Conservation (phyloP, 495 filamentous ascomycete species). For the Podospora fimiseda region DNA sequence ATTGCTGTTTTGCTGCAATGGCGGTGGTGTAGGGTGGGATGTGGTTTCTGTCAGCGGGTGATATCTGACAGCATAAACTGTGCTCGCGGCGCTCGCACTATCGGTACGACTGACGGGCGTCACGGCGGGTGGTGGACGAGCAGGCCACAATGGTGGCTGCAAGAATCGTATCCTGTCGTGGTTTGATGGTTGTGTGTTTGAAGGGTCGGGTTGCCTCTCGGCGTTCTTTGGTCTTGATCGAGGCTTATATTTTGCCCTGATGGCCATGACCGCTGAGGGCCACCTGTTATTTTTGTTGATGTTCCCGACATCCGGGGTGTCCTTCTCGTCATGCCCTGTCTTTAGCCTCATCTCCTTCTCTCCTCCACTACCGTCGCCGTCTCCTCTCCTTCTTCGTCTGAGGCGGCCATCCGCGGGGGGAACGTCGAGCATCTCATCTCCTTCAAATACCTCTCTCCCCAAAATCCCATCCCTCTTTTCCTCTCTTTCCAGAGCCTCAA, state of each 20-base stretch:
- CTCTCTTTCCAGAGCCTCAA: constrained; percentile 90
- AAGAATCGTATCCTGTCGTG: constrained; percentile 32
- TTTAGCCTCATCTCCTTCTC: constrained; percentile 19
- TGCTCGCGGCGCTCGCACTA: constrained; percentile 63
- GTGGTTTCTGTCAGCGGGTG: constrained; percentile 68
- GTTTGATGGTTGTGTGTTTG: constrained; percentile 20
- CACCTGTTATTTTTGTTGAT: constrained; percentile 32
- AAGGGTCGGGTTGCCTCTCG: constrained; percentile 15
- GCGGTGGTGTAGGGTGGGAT: constrained; percentile 34
- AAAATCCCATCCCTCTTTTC: constrained; percentile 94
- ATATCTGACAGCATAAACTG: constrained; percentile 77
- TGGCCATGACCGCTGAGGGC: constrained; percentile 41
- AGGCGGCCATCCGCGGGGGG: constrained; percentile 45
- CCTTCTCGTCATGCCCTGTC: constrained; percentile 15
- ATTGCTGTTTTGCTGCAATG: constrained; percentile 30
- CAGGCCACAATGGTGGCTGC: constrained; percentile 47
- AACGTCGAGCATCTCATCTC: constrained; percentile 88
- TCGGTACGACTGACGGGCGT: constrained; percentile 75
- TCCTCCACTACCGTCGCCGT: constrained; percentile 16
- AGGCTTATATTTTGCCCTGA: constrained; percentile 37
- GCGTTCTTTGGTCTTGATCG: constrained; percentile 21
- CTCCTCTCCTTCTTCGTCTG: constrained; percentile 28
- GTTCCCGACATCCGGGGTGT: constrained; percentile 7
- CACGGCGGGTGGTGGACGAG: constrained; percentile 55
- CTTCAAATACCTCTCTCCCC: constrained; percentile 90